Base-by-base conservation (phyloP, 2,329 filamentous ascomycete species). In the Pseudogymnoascus sp. region DNA sequence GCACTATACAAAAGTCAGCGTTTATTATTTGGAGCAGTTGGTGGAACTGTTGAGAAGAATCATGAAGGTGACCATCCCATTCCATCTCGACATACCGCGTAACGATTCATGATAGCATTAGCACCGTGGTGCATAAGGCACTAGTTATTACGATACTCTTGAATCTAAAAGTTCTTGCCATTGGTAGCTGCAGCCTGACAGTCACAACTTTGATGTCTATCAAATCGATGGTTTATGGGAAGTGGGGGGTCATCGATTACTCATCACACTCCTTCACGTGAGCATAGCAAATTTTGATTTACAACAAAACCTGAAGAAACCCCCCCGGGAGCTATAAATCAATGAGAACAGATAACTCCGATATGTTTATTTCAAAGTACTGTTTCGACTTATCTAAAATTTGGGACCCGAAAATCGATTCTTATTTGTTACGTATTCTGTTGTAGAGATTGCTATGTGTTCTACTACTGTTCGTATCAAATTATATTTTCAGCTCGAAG, bases 191-290 rank as follows among this genome's bases (percentile, higher is more conserved):
- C n/a, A 33, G 28, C 49, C 28, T 55, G 49, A 22, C 49, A 35
- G 28, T 22, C 49, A 19, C 28, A 55, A 33, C 28, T 55, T 55
- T 55, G 49, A 33, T 19, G 49, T 33, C 49, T 55, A 55, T 55
- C 49, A 35, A 55, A 55, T 35, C 49, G 49, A 55, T 55, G 49
- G 49, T 55, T 55, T 55, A 55, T 55, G 49, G 49, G 42, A 36
- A 36, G 33, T 36, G 33, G 12, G 12, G 35, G 35, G 39, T 33
- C 28, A 55, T 55, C 49, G 49, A 55, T 55, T 55, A 55, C 49
- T 55, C 49, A 55, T 55, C 49, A 33, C 49, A 35, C 49, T 55
- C 33, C 49, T 55, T 55, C 49, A 55, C 49, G 49, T 55, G 49
- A 55, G 49, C 49, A 9, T 33, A 14, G 9, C 16, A 55, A 55